Evolutionary conservation across 345 rosid genomes (phyloP).

Genomic region (Eucalyptus polybractea): DNA sequence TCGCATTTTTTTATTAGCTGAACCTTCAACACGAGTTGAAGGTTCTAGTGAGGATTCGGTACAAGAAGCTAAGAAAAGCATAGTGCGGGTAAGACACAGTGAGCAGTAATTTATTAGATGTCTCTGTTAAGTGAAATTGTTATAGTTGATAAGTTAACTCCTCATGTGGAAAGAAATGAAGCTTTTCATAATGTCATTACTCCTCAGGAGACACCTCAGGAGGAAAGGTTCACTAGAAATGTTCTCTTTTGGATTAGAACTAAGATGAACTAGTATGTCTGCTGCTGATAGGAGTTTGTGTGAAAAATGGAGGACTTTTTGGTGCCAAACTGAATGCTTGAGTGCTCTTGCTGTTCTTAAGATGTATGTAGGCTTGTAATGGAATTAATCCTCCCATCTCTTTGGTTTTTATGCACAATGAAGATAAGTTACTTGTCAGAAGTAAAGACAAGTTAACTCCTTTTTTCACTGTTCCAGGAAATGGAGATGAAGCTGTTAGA

Average conservation of each 20-base stretch:
- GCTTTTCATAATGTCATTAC: neutral
- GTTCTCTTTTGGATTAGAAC: neutral
- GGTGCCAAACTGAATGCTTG: neutral
- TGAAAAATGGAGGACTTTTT: neutral
- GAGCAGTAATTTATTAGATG: neutral
- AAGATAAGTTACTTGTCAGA: neutral
- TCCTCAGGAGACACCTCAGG: neutral
- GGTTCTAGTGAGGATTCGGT: conserved; percentile 73
- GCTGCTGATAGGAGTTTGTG: neutral
- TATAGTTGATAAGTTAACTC: neutral
- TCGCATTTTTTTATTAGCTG: conserved; percentile 78
- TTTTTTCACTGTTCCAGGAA: conserved; percentile 36
- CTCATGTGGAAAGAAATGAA: neutral
- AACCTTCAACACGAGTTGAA: conserved; percentile 78
- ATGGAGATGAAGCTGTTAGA: conserved; percentile 82
- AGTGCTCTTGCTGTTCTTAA: neutral
- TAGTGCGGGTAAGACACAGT: conserved; percentile 59
- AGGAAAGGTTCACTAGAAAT: neutral
- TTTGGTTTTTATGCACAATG: neutral
- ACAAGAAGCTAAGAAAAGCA: conserved; percentile 78
- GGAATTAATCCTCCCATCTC: neutral
- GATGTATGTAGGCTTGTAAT: neutral
- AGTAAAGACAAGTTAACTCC: neutral
- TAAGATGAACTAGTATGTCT: neutral
- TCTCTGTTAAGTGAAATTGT: neutral